Evolutionary conservation across 2,329 filamentous ascomycete species (phyloP), one percentile per base, ranked within the genome.

Genomic region (Arachnomyces sp.): DNA sequence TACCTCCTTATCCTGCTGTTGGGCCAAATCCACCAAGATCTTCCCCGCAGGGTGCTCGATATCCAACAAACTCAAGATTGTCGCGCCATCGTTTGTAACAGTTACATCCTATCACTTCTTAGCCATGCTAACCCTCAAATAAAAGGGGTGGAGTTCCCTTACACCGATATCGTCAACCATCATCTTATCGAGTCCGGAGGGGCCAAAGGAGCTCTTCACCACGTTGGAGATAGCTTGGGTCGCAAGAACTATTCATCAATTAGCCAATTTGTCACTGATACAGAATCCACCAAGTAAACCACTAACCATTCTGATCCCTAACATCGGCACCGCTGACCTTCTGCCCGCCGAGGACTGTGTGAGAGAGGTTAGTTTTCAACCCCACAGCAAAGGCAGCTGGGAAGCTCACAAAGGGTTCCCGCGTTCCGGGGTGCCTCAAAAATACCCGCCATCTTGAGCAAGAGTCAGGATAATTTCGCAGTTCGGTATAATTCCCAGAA

Each of bases 81-180:
- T 98, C 40, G 92, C 92, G 60, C 92, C 92, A 66, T 98, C 92
- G 68, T 98, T 98, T 51, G 92, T 98, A 43, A 98, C 92, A 45
- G 92, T 98, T 44, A 98, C 92, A 71, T 98, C 92, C 82, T 87
- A 54, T 7, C 49, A 14, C 45, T 32, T 50, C 25, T 50, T 60
- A 39, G 54, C 45, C 40, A 48, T 46, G 44, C 43, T 41, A 38
- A 43, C 35, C 36, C 40, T 29, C 43, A 38, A 18, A 18, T 35
- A 36, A 17, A 17, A 33, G 9, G 20, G 15, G 16, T 35, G 17
- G 15, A 12, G 17, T 32, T 18, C 15, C 38, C 81, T 55, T 77
- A 87, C 83, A 60, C 92, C 92, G 64, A 98, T 96, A 63, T 98
- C 92, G 70, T 98, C 92, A 56, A 98, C 92, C 92, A 98, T 96